Evolutionary conservation across 2,329 filamentous ascomycete genomes (phyloP).

Genomic region (Tolypocladium ophioglossoides): DNA sequence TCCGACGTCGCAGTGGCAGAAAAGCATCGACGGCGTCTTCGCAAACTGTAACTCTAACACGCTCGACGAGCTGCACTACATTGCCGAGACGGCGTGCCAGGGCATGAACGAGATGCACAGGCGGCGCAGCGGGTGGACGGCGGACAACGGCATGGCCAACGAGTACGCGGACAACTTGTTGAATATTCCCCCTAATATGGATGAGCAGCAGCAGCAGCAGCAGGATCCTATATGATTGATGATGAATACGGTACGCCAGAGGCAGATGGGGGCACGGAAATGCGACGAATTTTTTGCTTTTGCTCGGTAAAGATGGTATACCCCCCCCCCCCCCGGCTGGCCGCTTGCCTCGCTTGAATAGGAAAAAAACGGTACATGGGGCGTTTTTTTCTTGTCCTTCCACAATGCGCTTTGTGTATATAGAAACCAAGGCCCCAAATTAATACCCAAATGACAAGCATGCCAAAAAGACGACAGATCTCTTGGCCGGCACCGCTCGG

Average conservation of each 20-base stretch:
- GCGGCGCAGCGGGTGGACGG: conserved; percentile 18
- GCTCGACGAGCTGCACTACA: conserved; percentile 31
- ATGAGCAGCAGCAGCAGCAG: conserved; percentile 3
- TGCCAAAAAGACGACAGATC: background rate
- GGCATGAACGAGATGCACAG: conserved; percentile 33
- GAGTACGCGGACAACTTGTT: conserved; percentile 21
- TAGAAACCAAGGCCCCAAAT: background rate
- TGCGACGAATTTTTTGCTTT: background rate
- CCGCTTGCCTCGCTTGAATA: background rate
- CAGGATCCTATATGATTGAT: background rate
- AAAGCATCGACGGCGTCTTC: conserved; percentile 33
- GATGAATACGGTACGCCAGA: background rate
- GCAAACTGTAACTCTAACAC: conserved; percentile 32
- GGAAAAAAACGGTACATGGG: background rate
- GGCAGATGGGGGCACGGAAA: background rate
- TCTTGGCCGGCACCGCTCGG: background rate
- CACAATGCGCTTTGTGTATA: background rate
- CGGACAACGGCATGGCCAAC: conserved; percentile 17
- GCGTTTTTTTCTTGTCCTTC: background rate
- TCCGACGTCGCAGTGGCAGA: conserved; percentile 29
- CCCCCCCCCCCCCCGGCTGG: background rate
- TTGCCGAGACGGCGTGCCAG: conserved; percentile 31
- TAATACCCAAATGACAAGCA: background rate
- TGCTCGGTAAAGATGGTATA: background rate
- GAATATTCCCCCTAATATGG: background rate